Base-by-base conservation (phyloP, 2,329 filamentous ascomycete species). In the Aspergillus alliaceus region DNA sequence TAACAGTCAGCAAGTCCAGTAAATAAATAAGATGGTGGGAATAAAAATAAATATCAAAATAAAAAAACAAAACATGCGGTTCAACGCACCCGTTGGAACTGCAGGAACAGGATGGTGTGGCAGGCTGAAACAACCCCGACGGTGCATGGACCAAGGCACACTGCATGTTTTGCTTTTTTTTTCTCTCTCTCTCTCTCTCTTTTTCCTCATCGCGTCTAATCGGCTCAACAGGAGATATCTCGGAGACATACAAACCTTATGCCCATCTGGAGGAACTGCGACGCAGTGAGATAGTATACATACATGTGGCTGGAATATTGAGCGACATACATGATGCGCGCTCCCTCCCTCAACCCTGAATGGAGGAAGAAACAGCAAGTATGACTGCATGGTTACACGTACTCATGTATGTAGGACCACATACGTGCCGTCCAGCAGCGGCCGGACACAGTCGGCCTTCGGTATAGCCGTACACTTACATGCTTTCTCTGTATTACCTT, bases 81-180 rank as follows among this genome's bases (percentile, higher is more conserved):
- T 56, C 47, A 44, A 44, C 22, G 40, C 3, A 34, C 34, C 46
- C 54, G 37, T 57, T 40, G 34, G 40, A 48, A 32, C 42, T 54
- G 47, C 51, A 59, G 53, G 47, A 59, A 56, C 53, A 40, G 47
- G 47, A 46, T 52, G 47, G 47, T 61, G 40, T 44, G 57, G 57
- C 59, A 59, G 29, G 47, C 24, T 61, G 59, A 61, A 61, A 61
- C 59, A 54, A 32, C 46, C 51, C 40, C 24, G 24, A 44, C 4
- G 12, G 24, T 9, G 53, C 58, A 44, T 53, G 47, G 51, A 39
- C 51, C 51, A 53, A 34, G 51, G 20, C 24, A 35, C 37, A 34
- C 14, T 20, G 11, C 31, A 35, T 15, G 22, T 14, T 35, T 37
- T 25, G 31, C 7, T 27, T 51, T 51, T 35, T 22, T 22, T 34